phyloP scores from a whole-genome alignment of 257 asterid species.

The Capsicum rhomboideum region DNA sequence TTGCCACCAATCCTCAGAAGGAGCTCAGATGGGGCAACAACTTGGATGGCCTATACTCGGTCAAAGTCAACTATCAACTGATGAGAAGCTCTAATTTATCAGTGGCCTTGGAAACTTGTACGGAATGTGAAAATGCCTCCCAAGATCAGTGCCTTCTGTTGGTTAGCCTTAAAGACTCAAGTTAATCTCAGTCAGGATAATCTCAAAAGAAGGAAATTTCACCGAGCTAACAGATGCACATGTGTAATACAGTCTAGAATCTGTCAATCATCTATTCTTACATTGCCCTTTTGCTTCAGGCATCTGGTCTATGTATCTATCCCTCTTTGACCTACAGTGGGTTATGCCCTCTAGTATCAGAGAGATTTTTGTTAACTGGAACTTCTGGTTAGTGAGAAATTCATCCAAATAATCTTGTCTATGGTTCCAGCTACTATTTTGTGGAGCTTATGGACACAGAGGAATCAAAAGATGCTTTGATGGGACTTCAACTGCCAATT shows the following conservation, averaged over 20 bases:
- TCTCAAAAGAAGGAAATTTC: neutral
- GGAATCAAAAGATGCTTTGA: neutral
- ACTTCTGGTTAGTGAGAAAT: neutral
- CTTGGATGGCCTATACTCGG: neutral
- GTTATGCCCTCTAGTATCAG: neutral
- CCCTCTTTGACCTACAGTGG: neutral
- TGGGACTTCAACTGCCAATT: neutral
- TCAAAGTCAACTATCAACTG: neutral
- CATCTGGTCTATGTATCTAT: neutral
- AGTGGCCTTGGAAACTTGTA: neutral
- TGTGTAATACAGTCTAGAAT: neutral
- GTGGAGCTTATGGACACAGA: neutral
- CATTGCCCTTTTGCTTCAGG: neutral
- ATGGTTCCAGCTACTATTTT: neutral
- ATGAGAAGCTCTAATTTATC: neutral
- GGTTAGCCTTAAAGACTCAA: neutral
- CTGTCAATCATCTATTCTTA: neutral
- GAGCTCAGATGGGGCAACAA: neutral
- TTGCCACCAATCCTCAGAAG: neutral
- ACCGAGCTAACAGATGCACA: neutral
- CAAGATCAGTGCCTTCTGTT: neutral
- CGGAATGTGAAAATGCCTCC: neutral
- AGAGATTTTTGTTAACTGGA: neutral
- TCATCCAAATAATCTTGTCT: neutral
- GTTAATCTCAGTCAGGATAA: neutral